These are phyloP conservation scores for Stromatinia cepivora DNA, from an alignment of 2,329 filamentous ascomycete species.

Conservation along the genomic window DNA sequence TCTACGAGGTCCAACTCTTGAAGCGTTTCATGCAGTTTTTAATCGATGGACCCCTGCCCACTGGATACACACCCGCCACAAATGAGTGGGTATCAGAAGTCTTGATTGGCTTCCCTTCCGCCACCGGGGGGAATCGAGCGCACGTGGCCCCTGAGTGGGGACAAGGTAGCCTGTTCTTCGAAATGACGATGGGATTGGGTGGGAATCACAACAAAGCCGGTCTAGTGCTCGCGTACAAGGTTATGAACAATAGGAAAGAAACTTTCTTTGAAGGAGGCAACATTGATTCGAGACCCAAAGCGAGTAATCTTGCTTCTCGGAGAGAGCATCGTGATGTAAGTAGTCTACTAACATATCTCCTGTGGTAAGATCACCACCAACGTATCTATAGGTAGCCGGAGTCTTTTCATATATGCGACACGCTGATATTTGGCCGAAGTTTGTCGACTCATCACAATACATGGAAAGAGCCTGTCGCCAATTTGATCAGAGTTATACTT, in stretches of 20 bases:
- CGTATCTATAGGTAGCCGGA: neutral
- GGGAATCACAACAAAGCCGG: neutral
- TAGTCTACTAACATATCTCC: neutral
- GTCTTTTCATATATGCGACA: neutral
- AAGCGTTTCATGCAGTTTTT: too few relatives aligned
- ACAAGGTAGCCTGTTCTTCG: neutral
- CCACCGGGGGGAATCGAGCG: neutral
- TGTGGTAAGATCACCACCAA: too few relatives aligned
- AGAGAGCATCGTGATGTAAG: neutral
- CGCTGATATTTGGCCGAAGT: neutral
- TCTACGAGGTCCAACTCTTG: too few relatives aligned
- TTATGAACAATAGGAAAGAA: neutral
- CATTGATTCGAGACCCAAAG: neutral
- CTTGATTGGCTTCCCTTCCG: neutral
- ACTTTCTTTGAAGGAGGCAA: neutral
- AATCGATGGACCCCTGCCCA: too few relatives aligned
- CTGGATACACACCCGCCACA: neutral
- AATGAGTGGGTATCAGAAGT: neutral
- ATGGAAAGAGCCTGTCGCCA: neutral
- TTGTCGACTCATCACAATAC: neutral
- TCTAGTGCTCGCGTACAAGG: neutral
- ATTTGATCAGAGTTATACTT: neutral
- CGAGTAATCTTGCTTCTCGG: neutral
- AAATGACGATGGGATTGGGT: neutral
- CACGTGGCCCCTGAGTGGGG: neutral